phyloP scores from a whole-genome alignment of 768 basidiomycete species.

The Mycena rosella region DNA sequence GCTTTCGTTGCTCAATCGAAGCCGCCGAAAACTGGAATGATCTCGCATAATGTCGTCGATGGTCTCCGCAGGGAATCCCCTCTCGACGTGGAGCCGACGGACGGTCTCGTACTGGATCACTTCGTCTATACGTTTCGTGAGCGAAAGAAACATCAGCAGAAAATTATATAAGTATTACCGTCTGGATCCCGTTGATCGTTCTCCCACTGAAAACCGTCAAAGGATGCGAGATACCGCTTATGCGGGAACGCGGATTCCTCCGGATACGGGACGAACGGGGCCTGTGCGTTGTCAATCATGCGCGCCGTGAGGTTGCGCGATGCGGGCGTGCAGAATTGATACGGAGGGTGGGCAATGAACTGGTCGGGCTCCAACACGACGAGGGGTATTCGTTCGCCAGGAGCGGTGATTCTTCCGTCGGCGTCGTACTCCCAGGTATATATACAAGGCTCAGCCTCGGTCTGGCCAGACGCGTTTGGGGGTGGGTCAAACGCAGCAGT shows the following conservation, averaged over 20 bases:
- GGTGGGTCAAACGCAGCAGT: background rate
- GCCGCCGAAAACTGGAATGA: slow-evolving; percentile 39
- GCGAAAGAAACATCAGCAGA: background rate
- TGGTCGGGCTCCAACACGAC: background rate
- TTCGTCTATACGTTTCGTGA: slow-evolving; percentile 52
- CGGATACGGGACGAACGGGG: slow-evolving; percentile 59
- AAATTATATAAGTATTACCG: background rate
- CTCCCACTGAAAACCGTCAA: slow-evolving; percentile 51
- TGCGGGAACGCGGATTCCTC: slow-evolving; percentile 58
- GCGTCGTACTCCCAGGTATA: background rate
- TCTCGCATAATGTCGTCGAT: slow-evolving; percentile 49
- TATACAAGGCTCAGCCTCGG: background rate
- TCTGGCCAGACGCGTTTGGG: background rate
- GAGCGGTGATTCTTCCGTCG: background rate
- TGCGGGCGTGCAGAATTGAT: slow-evolving; percentile 58
- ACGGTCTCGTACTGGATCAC: slow-evolving; percentile 60
- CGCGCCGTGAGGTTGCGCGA: slow-evolving; percentile 43
- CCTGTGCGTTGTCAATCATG: slow-evolving; percentile 25
- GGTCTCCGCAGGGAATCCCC: slow-evolving; percentile 47
- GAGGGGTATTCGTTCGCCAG: background rate
- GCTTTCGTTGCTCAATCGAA: slow-evolving; percentile 39
- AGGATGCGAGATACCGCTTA: slow-evolving; percentile 43
- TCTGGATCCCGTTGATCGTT: slow-evolving; percentile 45
- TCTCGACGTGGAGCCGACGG: no score
- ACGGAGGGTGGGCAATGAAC: slow-evolving; percentile 1